Evolutionary conservation across 805 yeast species (phyloP).

Genomic region (Saccharomyces kudriavzevii): DNA sequence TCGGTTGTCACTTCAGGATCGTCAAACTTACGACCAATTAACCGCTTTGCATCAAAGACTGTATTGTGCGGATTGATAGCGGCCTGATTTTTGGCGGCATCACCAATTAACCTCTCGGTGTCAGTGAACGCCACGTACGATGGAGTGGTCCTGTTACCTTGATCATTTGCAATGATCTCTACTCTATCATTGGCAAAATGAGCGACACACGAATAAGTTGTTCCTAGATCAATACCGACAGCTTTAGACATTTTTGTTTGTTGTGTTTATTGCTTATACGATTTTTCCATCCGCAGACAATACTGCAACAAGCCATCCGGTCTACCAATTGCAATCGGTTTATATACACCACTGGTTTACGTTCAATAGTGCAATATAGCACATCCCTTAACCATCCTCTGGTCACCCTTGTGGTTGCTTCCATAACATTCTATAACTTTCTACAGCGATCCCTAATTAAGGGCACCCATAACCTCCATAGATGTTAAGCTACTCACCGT

Average conservation of each 20-base stretch:
- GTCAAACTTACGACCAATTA: conserved; percentile 76
- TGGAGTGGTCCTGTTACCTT: conserved; percentile 96
- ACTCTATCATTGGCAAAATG: conserved; percentile 85
- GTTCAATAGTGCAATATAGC: neutral
- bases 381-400: neutral
- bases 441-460: neutral
- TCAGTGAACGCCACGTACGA: conserved; percentile 91
- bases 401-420: neutral
- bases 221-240: conserved; percentile 71
- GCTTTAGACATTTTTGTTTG: conserved; percentile 37
- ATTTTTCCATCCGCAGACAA: conserved; percentile 45
- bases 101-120: conserved; percentile 86
- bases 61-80: conserved; percentile 87
- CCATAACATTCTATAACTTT: neutral
- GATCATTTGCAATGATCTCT: conserved; percentile 92
- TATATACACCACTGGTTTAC: conserved; percentile 34
- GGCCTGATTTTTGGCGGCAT: conserved; percentile 95
- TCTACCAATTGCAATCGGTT: conserved; percentile 52
- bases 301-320: neutral
- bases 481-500: conserved; percentile 43
- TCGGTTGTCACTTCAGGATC: conserved; percentile 75
- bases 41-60: conserved; percentile 82
- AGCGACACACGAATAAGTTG: conserved; percentile 91
- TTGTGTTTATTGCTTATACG: conserved; percentile 35
- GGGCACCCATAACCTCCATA: conserved; percentile 29